Base-by-base conservation (phyloP, 1,284 basidiomycete species). In the Papiliotrema nemorosa region DNA sequence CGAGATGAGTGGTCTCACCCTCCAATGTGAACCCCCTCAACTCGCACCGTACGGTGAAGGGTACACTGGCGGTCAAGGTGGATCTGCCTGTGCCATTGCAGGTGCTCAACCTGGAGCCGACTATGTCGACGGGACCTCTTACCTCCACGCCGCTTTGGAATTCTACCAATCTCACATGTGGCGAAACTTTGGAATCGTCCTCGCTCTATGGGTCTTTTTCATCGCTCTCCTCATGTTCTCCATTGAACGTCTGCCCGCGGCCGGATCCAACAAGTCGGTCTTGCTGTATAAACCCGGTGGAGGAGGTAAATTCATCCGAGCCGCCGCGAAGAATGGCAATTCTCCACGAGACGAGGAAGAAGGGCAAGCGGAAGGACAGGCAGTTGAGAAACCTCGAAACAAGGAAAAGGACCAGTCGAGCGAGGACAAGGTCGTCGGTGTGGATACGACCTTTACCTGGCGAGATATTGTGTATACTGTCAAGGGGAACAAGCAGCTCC, bases 101-200 rank as follows among this genome's bases (percentile, higher is more conserved):
- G 78, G 78, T 22, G 64, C 73, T 20, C 49, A 53, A 31, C 69
- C 70, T 5, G 76, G 76, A 21, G 58, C 65, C 0, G 59, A 67
- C 22, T 53, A 57, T 31, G 60, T 78, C 7, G 50, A 55, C 1
- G 78, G 76, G 22, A 62, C 61, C 21, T 60, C 53, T 27, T 80
- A 76, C 50, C 57, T 75, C 29, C 44, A 63, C 7, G 52, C 61
- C 9, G 63, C 70, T 16, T 75, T 77, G 47, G 55, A 62, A 12
- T 78, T 77, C 63, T 57, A 60, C 48, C 60, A 61, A 39, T 42
- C 50, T 12, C 67, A 76, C 51, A 62, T 77, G 18, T 78, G 77
- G 75, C 66, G 76, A 51, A 78, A 80, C 60, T 72, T 78, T 34
- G 77, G 72, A 34, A 74, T 79, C 52, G 59, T 78, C 44, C 53